Evolutionary conservation across 768 basidiomycete genomes (phyloP), one percentile per base, ranked within the genome.

Genomic region (Kwoniella newhampshirensis): DNA sequence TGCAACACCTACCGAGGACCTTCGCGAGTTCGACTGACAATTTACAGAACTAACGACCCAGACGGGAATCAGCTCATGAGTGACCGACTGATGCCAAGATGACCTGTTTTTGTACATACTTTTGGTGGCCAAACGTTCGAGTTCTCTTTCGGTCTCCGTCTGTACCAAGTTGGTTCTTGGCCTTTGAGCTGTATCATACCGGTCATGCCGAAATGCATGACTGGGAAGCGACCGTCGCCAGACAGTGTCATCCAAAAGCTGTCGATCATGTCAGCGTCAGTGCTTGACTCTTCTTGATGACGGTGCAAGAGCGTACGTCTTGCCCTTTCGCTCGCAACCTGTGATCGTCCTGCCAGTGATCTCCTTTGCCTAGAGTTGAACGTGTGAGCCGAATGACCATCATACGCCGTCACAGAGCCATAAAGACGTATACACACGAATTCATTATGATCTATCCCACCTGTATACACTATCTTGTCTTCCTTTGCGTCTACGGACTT

Each of bases 131-230:
- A 76, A 4, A 39, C 50, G 9, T 55, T 59, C 18, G 59, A 27
- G 4, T 37, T 57, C 58, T 71, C 69, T 43, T 46, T 55, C 4
- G 70, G 75, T 59, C 66, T 60, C 12, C 71, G 57, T 35, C 68
- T 55, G 52, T 76, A 76, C 75, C 75, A 76, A 30, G 70, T 72
- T 12, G 75, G 75, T 62, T 76, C 75, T 41, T 64, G 60, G 0
- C 75, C 75, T 60, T 74, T 83, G 15, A 84, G 86, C 77, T 86
- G 85, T 30, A 89, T 78, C 83, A 84, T 86, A n/a, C 88, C 88
- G 1, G 87, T 89, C 88, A 89, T 90, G 1, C 88, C 88, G 63
- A 89, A 87, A 69, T 89, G 88, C 45, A 89, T 75, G 2, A 89
- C 85, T 3, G 87, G 87, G 60, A 82, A 71, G 66, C 79, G 79